These are phyloP conservation scores for Yamadazyma dushanensis DNA, from an alignment of 1,139 yeast genomes.

Conservation along the genomic window DNA sequence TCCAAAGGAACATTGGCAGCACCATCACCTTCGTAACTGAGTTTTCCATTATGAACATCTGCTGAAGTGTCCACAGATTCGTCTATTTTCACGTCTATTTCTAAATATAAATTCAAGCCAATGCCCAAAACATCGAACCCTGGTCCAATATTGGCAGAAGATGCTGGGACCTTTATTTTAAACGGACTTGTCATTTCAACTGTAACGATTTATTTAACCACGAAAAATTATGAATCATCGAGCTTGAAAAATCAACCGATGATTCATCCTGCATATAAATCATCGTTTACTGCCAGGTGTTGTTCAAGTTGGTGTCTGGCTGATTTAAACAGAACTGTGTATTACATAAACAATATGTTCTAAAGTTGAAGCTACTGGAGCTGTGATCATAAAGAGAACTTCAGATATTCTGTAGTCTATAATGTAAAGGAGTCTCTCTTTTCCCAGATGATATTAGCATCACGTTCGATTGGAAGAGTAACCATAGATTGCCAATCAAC, in stretches of 20 bases:
- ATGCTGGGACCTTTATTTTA: conserved; percentile 81
- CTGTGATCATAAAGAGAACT: too few species aligned
- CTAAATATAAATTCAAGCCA: conserved; percentile 74
- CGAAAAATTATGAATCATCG: conserved; percentile 3
- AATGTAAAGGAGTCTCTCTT: conserved; percentile 46
- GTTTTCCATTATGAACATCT: conserved; percentile 68
- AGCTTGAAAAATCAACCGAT: conserved; percentile 1
- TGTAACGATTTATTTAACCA: neutral
- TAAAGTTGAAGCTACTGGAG: too few species aligned
- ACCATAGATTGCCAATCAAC: conserved; percentile 94
- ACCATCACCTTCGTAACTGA: conserved; percentile 75
- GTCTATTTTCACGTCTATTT: conserved; percentile 67
- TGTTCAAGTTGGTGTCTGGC: too few species aligned
- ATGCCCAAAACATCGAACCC: conserved; percentile 96
- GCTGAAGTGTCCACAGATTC: conserved; percentile 45
- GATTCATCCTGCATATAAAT: neutral
- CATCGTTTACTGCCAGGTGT: conserved; percentile 2
- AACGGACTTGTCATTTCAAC: conserved; percentile 1
- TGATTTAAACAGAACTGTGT: too few species aligned
- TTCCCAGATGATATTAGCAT: conserved; percentile 80
- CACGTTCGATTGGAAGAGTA: conserved; percentile 73
- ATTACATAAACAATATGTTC: too few species aligned
- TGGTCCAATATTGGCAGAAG: conserved; percentile 97
- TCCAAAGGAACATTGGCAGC: conserved; percentile 74
- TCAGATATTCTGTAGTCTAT: conserved; percentile 11